Evolutionary conservation across 306 rosid species (phyloP).

Genomic region (Carpinus fangiana): DNA sequence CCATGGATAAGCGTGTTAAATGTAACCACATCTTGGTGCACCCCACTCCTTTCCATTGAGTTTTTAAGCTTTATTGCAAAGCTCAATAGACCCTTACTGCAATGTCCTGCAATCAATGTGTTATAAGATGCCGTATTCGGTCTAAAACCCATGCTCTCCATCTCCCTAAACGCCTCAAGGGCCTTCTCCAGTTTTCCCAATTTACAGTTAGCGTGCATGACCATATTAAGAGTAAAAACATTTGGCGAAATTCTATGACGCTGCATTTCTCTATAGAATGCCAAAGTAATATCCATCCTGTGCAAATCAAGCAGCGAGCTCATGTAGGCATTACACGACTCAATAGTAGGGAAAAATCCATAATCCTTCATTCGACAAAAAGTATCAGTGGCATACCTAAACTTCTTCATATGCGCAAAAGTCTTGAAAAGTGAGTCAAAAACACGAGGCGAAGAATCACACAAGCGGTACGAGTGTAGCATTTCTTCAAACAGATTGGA

Average conservation of each 20-base stretch:
- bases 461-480: constrained; percentile 51
- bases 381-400: constrained; percentile 55
- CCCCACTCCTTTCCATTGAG: constrained; percentile 52
- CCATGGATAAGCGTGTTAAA: constrained; percentile 69
- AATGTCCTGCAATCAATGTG: constrained; percentile 70
- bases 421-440: constrained; percentile 81
- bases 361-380: constrained; percentile 67
- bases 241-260: constrained; percentile 50
- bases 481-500: constrained; percentile 57
- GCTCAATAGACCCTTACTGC: constrained; percentile 62
- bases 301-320: constrained; percentile 59
- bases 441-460: constrained; percentile 66
- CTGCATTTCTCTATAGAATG: constrained; percentile 55
- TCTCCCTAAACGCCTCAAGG: constrained; percentile 46
- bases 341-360: constrained; percentile 68
- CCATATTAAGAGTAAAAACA: constrained; percentile 71
- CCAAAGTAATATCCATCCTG: constrained; percentile 55
- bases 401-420: constrained; percentile 61
- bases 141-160: constrained; percentile 66
- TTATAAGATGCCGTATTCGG: constrained; percentile 69
- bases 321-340: constrained; percentile 72
- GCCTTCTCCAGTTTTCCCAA: constrained; percentile 64
- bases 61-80: constrained; percentile 55
- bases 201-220: constrained; percentile 61
- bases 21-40: constrained; percentile 61